Evolutionary conservation across 2,329 filamentous ascomycete genomes (phyloP).

Genomic region (Dryadomyces quercivorus): DNA sequence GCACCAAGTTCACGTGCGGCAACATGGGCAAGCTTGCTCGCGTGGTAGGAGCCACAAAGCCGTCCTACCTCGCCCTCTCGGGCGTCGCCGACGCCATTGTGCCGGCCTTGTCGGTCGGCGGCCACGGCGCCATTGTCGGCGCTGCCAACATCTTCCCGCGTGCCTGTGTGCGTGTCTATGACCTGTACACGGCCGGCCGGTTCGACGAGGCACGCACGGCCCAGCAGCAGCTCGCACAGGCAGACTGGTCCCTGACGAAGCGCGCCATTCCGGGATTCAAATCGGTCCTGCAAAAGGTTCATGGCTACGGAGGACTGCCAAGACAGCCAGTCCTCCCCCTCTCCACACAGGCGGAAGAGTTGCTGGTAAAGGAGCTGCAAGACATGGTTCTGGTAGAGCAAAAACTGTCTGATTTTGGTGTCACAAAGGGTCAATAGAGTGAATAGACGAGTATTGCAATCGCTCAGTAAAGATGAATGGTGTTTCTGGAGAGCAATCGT

Average conservation of each 20-base stretch:
- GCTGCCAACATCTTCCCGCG: conserved; percentile 35
- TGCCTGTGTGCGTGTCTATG: conserved; percentile 26
- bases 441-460: too few species aligned
- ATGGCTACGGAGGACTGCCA: too few species aligned
- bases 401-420: too few species aligned
- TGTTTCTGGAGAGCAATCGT: too few species aligned
- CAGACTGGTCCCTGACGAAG: conserved; percentile 39
- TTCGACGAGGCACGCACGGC: conserved; percentile 24
- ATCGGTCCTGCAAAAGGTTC: too few species aligned
- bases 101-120: conserved; percentile 25
- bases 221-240: conserved; percentile 30
- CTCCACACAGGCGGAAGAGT: too few species aligned
- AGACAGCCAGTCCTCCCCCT: too few species aligned
- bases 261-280: conserved; percentile 14
- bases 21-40: conserved; percentile 48
- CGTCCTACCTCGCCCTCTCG: conserved; percentile 26
- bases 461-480: too few species aligned
- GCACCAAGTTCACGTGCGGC: conserved; percentile 41
- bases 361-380: too few species aligned
- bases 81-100: conserved; percentile 31
- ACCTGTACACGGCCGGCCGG: conserved; percentile 26
- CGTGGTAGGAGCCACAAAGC: neutral
- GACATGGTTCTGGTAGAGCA: too few species aligned
- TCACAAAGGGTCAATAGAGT: too few species aligned
- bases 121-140: conserved; percentile 30